Conservation (phyloP, 306 rosid genomes). For the Gynostemma pentaphyllum region DNA sequence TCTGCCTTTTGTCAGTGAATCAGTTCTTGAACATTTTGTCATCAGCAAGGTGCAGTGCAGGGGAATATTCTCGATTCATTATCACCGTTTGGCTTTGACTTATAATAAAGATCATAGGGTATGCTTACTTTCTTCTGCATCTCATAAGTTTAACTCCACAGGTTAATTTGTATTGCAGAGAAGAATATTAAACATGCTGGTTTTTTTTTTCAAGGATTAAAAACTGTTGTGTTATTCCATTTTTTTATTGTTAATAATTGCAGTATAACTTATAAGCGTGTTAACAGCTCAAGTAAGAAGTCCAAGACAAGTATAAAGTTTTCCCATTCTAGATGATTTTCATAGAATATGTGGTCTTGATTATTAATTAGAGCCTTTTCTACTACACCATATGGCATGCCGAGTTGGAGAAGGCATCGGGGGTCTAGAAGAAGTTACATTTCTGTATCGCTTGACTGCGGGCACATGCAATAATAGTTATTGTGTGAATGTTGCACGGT, state of each 20-base stretch:
- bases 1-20: constrained; percentile 43
- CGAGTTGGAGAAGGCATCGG: constrained; percentile 62
- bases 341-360: constrained; percentile 13
- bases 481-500: constrained; percentile 84
- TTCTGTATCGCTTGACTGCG: constrained; percentile 67
- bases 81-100: constrained; percentile 69
- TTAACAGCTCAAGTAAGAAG: neutral
- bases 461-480: constrained; percentile 98
- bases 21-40: constrained; percentile 85
- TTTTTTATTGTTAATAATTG: neutral
- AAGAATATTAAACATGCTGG: neutral
- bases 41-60: constrained; percentile 64
- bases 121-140: constrained; percentile 7
- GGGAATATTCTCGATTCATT: constrained; percentile 86
- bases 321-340: neutral
- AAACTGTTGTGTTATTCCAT: neutral
- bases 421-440: constrained; percentile 81
- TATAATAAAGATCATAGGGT: constrained; percentile 58
- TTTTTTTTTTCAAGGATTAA: neutral
- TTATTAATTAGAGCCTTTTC: constrained; percentile 13
- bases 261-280: neutral
- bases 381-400: constrained; percentile 81
- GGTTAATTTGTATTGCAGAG: neutral
- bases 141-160: no score
- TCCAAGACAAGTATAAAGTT: neutral